These are phyloP conservation scores for Porogramme epimiltina DNA, from an alignment of 1,284 basidiomycete genomes.

Conservation along the genomic window DNA sequence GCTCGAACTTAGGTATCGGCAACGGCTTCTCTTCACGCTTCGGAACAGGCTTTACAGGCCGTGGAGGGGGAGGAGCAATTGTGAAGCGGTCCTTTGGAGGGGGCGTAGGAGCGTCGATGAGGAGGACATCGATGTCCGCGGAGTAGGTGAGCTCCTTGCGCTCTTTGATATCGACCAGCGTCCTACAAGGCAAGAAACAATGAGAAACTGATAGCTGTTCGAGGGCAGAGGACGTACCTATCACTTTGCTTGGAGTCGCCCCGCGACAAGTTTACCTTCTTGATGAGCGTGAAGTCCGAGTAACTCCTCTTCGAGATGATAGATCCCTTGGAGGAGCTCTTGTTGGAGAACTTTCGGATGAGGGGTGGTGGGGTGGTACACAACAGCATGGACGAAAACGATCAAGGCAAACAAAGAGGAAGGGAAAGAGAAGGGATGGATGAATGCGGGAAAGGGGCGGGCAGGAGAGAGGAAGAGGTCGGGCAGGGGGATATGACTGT, in stretches of 20 bases:
- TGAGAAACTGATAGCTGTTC: not conserved
- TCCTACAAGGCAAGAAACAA: conserved; percentile 4
- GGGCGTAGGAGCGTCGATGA: conserved; percentile 13
- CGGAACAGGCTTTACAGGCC: not conserved
- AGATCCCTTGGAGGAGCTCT: not conserved
- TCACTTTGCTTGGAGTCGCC: conserved; percentile 17
- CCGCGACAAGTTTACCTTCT: conserved; percentile 8
- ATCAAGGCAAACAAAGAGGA: not conserved
- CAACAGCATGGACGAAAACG: conserved; percentile 10
- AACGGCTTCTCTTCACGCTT: not conserved
- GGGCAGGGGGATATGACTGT: conserved; percentile 5
- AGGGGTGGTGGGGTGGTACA: conserved; percentile 4
- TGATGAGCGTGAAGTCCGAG: conserved; percentile 12
- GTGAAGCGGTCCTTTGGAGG: conserved; percentile 9
- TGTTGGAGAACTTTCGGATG: not conserved
- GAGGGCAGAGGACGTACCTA: conserved; percentile 3
- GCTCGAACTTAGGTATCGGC: not conserved
- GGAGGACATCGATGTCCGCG: conserved; percentile 7
- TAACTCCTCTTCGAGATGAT: conserved; percentile 12
- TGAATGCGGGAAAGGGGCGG: conserved; percentile 15
- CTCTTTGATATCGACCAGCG: conserved; percentile 8
- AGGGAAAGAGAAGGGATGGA: conserved; percentile 9
- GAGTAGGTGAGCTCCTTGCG: conserved; percentile 1
- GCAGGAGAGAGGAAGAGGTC: conserved; percentile 3
- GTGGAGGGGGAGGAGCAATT: not conserved